phyloP scores from a whole-genome alignment of 345 rosid species.

The Syzygium oleosum region DNA sequence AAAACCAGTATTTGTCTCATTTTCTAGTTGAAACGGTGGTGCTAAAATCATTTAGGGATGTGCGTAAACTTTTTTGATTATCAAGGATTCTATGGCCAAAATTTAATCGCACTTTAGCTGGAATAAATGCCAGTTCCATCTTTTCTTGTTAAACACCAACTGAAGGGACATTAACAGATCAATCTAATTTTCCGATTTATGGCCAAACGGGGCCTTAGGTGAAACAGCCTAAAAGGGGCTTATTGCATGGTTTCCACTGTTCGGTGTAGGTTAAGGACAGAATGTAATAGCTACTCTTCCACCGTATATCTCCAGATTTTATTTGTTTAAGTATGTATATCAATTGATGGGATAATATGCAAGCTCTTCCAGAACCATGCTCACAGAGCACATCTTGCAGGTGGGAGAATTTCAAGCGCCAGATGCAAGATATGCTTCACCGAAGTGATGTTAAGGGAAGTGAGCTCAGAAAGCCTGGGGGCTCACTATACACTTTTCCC shows the following conservation, averaged over 20 bases:
- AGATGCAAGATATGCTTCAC: slow-evolving; percentile 72
- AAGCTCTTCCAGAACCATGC: background rate
- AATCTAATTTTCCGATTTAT: background rate
- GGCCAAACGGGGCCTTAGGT: background rate
- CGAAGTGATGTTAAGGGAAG: slow-evolving; percentile 69
- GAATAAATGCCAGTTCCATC: background rate
- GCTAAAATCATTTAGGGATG: background rate
- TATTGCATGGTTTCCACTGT: background rate
- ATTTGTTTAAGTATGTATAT: background rate
- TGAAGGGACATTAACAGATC: background rate
- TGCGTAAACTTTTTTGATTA: background rate
- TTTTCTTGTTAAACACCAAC: background rate
- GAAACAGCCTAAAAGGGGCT: background rate
- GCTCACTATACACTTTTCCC: slow-evolving; percentile 79
- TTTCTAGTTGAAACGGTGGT: background rate
- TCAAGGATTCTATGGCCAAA: background rate
- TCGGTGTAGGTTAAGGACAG: background rate
- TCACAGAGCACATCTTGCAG: slow-evolving; percentile 18
- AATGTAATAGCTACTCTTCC: background rate
- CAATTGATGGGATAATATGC: background rate
- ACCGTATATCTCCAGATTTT: background rate
- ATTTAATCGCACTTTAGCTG: background rate
- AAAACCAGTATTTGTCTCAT: background rate
- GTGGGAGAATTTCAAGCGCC: slow-evolving; percentile 77
- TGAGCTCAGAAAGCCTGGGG: slow-evolving; percentile 57